Conservation (phyloP, 352 stramenopile genomes). For the Phytophthora vignae region DNA sequence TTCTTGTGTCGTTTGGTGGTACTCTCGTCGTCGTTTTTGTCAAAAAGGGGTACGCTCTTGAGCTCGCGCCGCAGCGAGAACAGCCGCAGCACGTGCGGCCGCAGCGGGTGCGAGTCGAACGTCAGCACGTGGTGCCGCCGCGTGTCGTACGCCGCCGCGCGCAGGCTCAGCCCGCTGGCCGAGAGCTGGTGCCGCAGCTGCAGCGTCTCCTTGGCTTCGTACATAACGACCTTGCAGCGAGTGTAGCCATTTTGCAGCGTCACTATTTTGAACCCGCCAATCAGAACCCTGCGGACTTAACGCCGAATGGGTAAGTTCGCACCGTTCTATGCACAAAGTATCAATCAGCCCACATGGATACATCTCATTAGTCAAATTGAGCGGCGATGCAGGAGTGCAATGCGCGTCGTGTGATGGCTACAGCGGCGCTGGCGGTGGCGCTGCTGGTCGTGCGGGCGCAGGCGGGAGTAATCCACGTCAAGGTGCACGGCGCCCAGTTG, state of each 20-base stretch:
- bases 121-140: constrained; percentile 73
- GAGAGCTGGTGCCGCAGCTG: constrained; percentile 81
- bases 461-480: constrained; percentile 13
- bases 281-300: too few relatives aligned
- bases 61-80: constrained; percentile 82
- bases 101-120: constrained; percentile 56
- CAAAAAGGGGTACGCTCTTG: constrained; percentile 61
- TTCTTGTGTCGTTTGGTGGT: neutral
- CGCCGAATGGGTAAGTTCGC: too few relatives aligned
- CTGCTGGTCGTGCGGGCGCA: neutral
- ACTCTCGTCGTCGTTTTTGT: constrained; percentile 14
- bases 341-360: constrained; percentile 3
- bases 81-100: constrained; percentile 64
- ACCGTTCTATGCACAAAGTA: too few relatives aligned
- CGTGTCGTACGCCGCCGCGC: constrained; percentile 70
- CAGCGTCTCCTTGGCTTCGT: constrained; percentile 56
- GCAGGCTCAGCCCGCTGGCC: constrained; percentile 61
- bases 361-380: constrained; percentile 22
- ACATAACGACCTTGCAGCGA: too few relatives aligned
- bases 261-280: too few relatives aligned
- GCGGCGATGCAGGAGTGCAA: constrained; percentile 6
- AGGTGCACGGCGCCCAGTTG: constrained; percentile 7
- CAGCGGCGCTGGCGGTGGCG: neutral
- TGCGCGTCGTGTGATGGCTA: neutral
- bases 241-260: too few relatives aligned